Evolutionary conservation across 768 basidiomycete genomes (phyloP), one percentile per base, ranked within the genome.

Genomic region (Lactarius psammicola): DNA sequence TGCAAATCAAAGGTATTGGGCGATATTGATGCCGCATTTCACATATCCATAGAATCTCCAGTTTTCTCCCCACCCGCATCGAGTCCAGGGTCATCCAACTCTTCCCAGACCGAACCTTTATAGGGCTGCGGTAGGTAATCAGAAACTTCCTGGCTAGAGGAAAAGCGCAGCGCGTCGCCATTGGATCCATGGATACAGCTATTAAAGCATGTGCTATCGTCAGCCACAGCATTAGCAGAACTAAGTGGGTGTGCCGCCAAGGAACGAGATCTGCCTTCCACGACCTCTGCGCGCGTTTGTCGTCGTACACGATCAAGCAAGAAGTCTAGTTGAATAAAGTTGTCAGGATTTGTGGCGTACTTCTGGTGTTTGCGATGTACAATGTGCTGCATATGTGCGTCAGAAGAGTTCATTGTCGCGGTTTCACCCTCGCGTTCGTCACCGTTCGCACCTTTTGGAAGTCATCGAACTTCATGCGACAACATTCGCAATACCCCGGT

Each of bases 401-500:
- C 34, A 46, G 62, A 28, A 26, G 7, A 18, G n/a, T 30, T n/a
- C 26, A 57, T 28, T 6, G 13, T 38, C 26, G 9, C 17, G n/a
- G 17, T 9, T 23, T 33, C 31, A 17, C 3, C 0, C n/a, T 8
- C 30, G 15, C 28, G 61, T 31, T 33, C 30, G 61, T 23, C n/a
- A 59, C 60, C 28, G 65, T 31, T 80, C 87, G 73, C 71, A 97
- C 96, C 70, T 79, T 76, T 67, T 85, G 84, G 71, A 98, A 96
- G 76, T 96, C 89, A 0, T 89, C 87, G 72, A 95, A 99, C 75
- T 94, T 94, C 63, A 82, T 73, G 44, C 96, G 85, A 76, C 97
- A 99, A 74, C 94, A 95, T 76, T 99, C 97, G 75, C 97, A 99
- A 76, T 98, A 98, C 5, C 97, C 97, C 5, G 95, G 90, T 72